A percentile compares a stretch with the other conserved stretches of the same genome.
These are phyloP conservation scores for Bothriochloa decipiens DNA, from an alignment of 176 grass and related monocot genomes.

Conservation along the genomic window DNA sequence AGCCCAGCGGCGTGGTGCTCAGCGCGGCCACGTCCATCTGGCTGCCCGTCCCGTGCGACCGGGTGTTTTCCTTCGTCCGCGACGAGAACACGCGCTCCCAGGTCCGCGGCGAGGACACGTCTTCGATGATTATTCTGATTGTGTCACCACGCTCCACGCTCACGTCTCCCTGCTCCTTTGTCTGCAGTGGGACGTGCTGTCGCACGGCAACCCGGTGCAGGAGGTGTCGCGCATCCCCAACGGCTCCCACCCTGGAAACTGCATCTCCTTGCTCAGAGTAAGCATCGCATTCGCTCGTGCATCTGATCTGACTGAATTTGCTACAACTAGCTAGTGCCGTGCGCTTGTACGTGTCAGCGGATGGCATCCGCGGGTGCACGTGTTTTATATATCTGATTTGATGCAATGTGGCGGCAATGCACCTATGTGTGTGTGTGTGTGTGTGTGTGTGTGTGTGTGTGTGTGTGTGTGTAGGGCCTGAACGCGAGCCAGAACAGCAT, in stretches of 20 bases:
- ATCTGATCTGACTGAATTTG: neutral
- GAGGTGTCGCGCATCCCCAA: slow-evolving; percentile 68
- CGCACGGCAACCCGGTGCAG: slow-evolving; percentile 77
- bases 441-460: too few species aligned
- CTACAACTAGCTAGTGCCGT: neutral
- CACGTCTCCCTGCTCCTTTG: neutral
- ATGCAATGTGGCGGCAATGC: slow-evolving; percentile 2
- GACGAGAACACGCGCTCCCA: slow-evolving; percentile 74
- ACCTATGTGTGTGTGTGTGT: neutral
- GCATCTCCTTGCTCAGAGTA: slow-evolving; percentile 88
- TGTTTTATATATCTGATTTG: neutral
- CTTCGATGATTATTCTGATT: neutral
- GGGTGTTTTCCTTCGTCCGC: slow-evolving; percentile 78
- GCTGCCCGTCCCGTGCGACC: slow-evolving; percentile 67
- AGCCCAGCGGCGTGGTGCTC: slow-evolving; percentile 87
- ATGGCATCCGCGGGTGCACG: neutral
- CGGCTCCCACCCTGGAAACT: slow-evolving; percentile 75
- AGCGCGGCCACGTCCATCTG: slow-evolving; percentile 82
- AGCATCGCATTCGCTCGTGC: neutral
- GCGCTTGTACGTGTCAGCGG: neutral
- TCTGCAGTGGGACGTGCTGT: slow-evolving; percentile 89
- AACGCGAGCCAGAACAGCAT: slow-evolving; percentile 70
- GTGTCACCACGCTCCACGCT: neutral
- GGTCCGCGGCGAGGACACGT: slow-evolving; percentile 28
- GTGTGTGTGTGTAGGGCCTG: slow-evolving; percentile 45